A percentile compares a stretch with the other conserved stretches of the same genome.
These are phyloP conservation scores for Aspergillus carlsbadensis DNA, from an alignment of 495 filamentous ascomycete genomes.

Conservation along the genomic window DNA sequence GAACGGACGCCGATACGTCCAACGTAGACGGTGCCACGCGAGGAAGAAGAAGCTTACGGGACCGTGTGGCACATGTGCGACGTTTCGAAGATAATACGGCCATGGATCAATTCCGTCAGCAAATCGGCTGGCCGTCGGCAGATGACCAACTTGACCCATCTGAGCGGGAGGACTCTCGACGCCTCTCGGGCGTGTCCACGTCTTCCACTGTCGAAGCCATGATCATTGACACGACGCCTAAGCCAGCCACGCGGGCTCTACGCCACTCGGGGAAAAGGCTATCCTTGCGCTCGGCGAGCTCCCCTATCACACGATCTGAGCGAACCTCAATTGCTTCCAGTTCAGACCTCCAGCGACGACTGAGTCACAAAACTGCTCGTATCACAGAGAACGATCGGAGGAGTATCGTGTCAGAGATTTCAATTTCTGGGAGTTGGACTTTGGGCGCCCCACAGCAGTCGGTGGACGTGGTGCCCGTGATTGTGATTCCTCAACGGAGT, in stretches of 20 bases:
- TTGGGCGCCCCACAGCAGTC: slow-evolving; percentile 46
- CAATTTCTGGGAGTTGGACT: slow-evolving; percentile 51
- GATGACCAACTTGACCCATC: slow-evolving; percentile 22
- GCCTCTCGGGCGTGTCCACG: slow-evolving; percentile 62
- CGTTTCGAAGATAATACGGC: slow-evolving; percentile 27
- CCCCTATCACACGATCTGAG: slow-evolving; percentile 41
- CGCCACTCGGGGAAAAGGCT: slow-evolving; percentile 70
- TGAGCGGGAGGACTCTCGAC: slow-evolving; percentile 38
- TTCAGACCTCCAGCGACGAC: slow-evolving; percentile 43
- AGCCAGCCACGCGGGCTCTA: slow-evolving; percentile 50
- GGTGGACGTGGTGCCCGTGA: slow-evolving; percentile 63
- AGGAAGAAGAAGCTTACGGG: slow-evolving; percentile 35
- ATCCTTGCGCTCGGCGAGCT: slow-evolving; percentile 54
- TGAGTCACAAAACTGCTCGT: slow-evolving; percentile 44
- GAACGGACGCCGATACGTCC: slow-evolving; percentile 18
- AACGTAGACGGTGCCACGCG: slow-evolving; percentile 29
- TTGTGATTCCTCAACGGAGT: slow-evolving; percentile 67
- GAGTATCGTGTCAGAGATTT: slow-evolving; percentile 60
- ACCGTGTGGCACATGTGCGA: slow-evolving; percentile 31
- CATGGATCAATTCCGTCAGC: slow-evolving; percentile 38
- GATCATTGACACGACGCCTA: slow-evolving; percentile 58
- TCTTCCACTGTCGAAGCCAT: slow-evolving; percentile 72
- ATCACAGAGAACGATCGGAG: slow-evolving; percentile 52
- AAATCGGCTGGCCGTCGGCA: slow-evolving; percentile 44
- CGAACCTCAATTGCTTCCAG: slow-evolving; percentile 44